A percentile compares a stretch with the other conserved stretches of the same genome.
phyloP scores from a whole-genome alignment of 2,329 filamentous ascomycete species.

The Neopestalotiopsis clavispora region DNA sequence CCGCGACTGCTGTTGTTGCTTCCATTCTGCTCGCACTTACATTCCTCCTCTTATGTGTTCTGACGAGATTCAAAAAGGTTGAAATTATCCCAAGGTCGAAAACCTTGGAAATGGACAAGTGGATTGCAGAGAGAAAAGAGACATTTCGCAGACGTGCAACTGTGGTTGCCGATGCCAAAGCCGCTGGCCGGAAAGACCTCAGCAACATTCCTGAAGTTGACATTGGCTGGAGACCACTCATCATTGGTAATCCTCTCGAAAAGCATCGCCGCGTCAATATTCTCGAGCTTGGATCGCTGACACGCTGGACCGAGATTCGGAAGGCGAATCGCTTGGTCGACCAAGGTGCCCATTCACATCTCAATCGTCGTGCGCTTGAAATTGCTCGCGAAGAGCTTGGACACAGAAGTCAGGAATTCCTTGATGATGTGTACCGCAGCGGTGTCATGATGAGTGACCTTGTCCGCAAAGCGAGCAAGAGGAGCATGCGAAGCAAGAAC shows the following conservation, averaged over 20 bases:
- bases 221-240: slow-evolving; percentile 69
- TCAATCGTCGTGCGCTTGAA: slow-evolving; percentile 40
- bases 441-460: slow-evolving; percentile 35
- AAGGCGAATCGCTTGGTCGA: slow-evolving; percentile 63
- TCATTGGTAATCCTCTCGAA: slow-evolving; percentile 74
- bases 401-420: slow-evolving; percentile 30
- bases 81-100: slow-evolving; percentile 72
- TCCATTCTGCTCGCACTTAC: slow-evolving; percentile 70
- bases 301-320: slow-evolving; percentile 75
- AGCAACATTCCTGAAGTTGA: slow-evolving; percentile 53
- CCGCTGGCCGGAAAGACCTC: slow-evolving; percentile 31
- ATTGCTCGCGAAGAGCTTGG: slow-evolving; percentile 36
- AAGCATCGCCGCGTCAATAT: slow-evolving; percentile 73
- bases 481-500: slow-evolving; percentile 33
- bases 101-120: slow-evolving; percentile 57
- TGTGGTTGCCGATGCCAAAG: slow-evolving; percentile 38
- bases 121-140: slow-evolving; percentile 53
- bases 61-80: slow-evolving; percentile 68
- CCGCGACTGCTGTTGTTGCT: slow-evolving; percentile 71
- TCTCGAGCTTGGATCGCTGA: slow-evolving; percentile 71
- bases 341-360: slow-evolving; percentile 38
- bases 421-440: slow-evolving; percentile 34
- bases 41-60: slow-evolving; percentile 62
- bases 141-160: slow-evolving; percentile 52
- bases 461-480: slow-evolving; percentile 40